Evolutionary conservation across 1,139 yeast species (phyloP), one percentile per base, ranked within the genome.

Genomic region (Protomyces inundatus): DNA sequence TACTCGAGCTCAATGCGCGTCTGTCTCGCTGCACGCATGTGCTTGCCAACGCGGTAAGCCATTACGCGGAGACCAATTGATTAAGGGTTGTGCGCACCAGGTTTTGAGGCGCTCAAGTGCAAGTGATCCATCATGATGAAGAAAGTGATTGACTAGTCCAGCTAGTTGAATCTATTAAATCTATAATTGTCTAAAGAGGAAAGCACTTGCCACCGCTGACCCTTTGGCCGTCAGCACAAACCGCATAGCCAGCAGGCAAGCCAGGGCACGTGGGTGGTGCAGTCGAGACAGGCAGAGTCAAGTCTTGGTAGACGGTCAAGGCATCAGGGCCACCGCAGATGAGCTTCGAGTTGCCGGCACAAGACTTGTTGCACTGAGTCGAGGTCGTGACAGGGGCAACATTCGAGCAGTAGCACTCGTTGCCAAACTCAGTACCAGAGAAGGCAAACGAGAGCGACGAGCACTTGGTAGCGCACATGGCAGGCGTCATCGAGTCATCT

Each of bases 361-460:
- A 59, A 6, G 56, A 23, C 63, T 39, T 52, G n/a, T 34, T 16
- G 40, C 63, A 59, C 6, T 50, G 32, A 9, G 35, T 55, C 4
- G 42, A 32, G 4, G 57, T 45, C 30, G 57, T 30, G 42, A 48
- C 54, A 4, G 57, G 56, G n/a, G 54, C 56, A 35, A 14, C 46
- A 23, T 53, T 52, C 52, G 52, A 40, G 34, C 63, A 59, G 57
- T 33, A 59, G 33, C 63, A 59, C 33, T 59, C 52, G 12, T 46
- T 12, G 10, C 51, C 63, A 50, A 50, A 59, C 39, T 59, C 63
- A 12, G 63, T 58, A 23, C 63, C 63, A 35, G 56, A 40, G 45
- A 50, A 58, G 23, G 36, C 40, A 34, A 51, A 58, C 7, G 42
- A 23, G 40, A 50, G 46, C 10, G 54, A n/a, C 12, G 55, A 50